These are phyloP conservation scores for Rhexocercosporidium sp. DNA, from an alignment of 2,329 filamentous ascomycete genomes.

Conservation along the genomic window DNA sequence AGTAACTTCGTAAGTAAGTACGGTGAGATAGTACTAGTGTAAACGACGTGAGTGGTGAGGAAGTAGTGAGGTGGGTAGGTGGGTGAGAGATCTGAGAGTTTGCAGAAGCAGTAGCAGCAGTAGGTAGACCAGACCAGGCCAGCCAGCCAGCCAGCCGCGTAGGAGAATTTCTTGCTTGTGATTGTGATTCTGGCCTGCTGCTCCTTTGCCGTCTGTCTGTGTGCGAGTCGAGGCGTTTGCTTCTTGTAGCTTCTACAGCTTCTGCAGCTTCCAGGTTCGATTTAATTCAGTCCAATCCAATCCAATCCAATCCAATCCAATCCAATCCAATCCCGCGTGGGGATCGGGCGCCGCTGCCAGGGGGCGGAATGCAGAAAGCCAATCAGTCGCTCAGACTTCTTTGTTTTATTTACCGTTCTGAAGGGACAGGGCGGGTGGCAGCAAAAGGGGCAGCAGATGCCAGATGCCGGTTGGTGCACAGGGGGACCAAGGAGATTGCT, in stretches of 20 bases:
- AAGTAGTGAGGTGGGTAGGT: not conserved
- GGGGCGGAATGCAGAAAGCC: not conserved
- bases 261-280: too few relatives aligned
- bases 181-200: not conserved
- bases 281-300: not conserved
- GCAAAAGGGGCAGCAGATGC: not conserved
- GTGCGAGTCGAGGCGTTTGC: too few relatives aligned
- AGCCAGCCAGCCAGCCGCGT: not conserved
- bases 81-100: slow-evolving; percentile 5
- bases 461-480: not conserved
- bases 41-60: too few relatives aligned
- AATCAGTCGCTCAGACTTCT: slow-evolving; percentile 8
- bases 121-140: not conserved
- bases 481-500: slow-evolving; percentile 1
- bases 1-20: not conserved
- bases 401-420: too few relatives aligned
- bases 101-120: not conserved
- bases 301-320: not conserved
- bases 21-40: too few relatives aligned
- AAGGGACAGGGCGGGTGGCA: too few relatives aligned
- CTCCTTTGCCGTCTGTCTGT: not conserved
- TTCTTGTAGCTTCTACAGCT: too few relatives aligned
- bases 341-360: not conserved
- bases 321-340: not conserved
- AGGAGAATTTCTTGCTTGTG: not conserved